These are phyloP conservation scores for Blastobotrys elegans DNA, from an alignment of 1,139 yeast species.

Conservation along the genomic window DNA sequence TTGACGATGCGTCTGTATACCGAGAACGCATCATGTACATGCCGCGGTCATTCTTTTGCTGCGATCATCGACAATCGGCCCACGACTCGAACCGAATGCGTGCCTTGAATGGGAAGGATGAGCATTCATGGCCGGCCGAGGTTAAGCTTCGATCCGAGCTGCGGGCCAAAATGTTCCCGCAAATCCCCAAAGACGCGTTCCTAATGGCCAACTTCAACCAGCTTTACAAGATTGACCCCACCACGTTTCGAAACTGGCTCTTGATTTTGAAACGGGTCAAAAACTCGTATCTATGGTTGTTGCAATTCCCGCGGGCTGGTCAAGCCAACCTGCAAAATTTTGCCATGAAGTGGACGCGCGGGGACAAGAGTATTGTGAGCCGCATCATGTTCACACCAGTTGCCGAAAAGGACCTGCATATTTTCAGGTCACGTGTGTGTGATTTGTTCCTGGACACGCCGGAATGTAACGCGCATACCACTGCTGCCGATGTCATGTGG, in stretches of 20 bases:
- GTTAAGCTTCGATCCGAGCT: conserved; percentile 23
- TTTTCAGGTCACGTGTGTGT: conserved; percentile 31
- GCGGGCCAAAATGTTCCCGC: conserved; percentile 29
- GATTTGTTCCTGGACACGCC: conserved; percentile 36
- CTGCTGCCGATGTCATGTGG: conserved; percentile 37
- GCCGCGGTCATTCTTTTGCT: conserved; percentile 33
- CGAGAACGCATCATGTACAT: conserved; percentile 32
- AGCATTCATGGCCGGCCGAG: conserved; percentile 28
- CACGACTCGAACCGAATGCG: conserved; percentile 22
- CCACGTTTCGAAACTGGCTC: conserved; percentile 31
- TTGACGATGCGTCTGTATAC: conserved; percentile 19
- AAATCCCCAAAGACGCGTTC: conserved; percentile 27
- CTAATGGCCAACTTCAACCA: conserved; percentile 35
- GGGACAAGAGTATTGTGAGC: conserved; percentile 19
- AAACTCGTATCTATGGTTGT: conserved; percentile 32
- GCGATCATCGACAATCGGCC: conserved; percentile 35
- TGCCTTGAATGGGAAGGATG: conserved; percentile 8
- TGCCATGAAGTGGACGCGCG: conserved; percentile 29
- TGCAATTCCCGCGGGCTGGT: conserved; percentile 34
- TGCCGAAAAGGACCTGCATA: conserved; percentile 32
- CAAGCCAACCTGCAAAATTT: conserved; percentile 25
- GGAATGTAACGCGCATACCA: conserved; percentile 38
- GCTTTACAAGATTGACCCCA: conserved; percentile 35
- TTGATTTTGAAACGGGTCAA: conserved; percentile 28
- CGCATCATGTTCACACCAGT: conserved; percentile 34